Percentiles rank a stretch among this genome's conserved stretches.
Conservation (phyloP, 192 early-diverging fungal species). For the Coemansia sp. region DNA sequence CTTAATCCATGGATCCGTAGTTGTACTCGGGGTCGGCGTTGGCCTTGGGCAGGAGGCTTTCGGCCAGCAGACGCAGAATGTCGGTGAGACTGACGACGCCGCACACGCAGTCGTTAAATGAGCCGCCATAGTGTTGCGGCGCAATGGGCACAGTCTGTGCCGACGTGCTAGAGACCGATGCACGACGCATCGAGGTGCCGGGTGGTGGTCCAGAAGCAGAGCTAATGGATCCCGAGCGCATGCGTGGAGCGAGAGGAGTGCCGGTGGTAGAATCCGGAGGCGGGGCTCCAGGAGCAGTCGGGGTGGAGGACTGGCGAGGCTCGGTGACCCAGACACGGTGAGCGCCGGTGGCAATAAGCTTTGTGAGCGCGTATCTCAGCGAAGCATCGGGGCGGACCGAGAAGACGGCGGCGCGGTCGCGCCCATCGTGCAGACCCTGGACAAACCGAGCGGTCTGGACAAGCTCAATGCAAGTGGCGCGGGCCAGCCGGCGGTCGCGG, state of each 20-base stretch:
- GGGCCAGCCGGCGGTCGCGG: constrained; percentile 42
- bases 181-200: constrained; percentile 10
- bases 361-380: constrained; percentile 66
- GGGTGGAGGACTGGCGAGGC: constrained; percentile 1
- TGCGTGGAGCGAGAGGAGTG: no score
- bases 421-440: constrained; percentile 65
- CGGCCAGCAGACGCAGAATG: constrained; percentile 61
- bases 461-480: constrained; percentile 60
- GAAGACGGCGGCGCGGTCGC: constrained; percentile 65
- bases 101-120: constrained; percentile 34
- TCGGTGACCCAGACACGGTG: constrained; percentile 75
- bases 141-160: constrained; percentile 36
- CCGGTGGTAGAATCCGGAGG: no score
- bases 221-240: no score
- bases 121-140: constrained; percentile 20
- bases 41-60: constrained; percentile 6
- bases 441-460: constrained; percentile 55
- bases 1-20: constrained; percentile 44
- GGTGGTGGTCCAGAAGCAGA: no score
- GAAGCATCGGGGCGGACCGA: constrained; percentile 68
- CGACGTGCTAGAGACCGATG: constrained; percentile 35
- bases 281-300: no score
- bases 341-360: constrained; percentile 73
- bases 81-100: constrained; percentile 81
- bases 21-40: constrained; percentile 29